These are phyloP conservation scores for Sporothrix phasma DNA, from an alignment of 2,329 filamentous ascomycete genomes.

Conservation along the genomic window DNA sequence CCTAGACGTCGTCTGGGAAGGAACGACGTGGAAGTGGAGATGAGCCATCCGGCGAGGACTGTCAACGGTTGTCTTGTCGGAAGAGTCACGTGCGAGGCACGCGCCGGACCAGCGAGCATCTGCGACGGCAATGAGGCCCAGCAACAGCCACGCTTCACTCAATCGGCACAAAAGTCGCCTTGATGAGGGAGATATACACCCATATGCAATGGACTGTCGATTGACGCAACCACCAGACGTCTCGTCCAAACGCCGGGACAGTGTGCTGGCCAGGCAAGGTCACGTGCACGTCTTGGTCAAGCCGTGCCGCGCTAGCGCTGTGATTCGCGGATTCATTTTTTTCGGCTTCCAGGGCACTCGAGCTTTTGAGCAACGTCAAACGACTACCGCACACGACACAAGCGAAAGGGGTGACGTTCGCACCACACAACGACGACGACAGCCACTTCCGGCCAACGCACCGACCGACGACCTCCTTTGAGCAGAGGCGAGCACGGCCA, in stretches of 20 bases:
- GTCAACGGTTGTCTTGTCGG: neutral
- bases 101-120: neutral
- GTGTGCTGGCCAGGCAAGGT: neutral
- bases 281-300: slow-evolving; percentile 11
- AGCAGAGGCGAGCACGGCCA: neutral
- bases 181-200: no score
- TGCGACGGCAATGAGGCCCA: neutral
- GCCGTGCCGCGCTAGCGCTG: slow-evolving; percentile 1
- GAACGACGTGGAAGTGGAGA: neutral
- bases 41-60: neutral
- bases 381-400: neutral
- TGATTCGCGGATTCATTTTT: slow-evolving; percentile 15
- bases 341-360: neutral
- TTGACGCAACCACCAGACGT: no score
- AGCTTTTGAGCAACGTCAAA: slow-evolving; percentile 7
- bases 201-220: no score
- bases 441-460: neutral
- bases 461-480: neutral
- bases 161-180: no score
- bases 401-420: neutral
- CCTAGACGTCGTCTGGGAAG: neutral
- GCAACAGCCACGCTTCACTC: neutral
- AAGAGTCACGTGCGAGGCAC: neutral
- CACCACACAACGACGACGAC: neutral
- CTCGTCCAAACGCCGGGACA: no score